Evolutionary conservation across 2,329 filamentous ascomycete species (phyloP).

Genomic region (Paracorniculantispora psalliotae): DNA sequence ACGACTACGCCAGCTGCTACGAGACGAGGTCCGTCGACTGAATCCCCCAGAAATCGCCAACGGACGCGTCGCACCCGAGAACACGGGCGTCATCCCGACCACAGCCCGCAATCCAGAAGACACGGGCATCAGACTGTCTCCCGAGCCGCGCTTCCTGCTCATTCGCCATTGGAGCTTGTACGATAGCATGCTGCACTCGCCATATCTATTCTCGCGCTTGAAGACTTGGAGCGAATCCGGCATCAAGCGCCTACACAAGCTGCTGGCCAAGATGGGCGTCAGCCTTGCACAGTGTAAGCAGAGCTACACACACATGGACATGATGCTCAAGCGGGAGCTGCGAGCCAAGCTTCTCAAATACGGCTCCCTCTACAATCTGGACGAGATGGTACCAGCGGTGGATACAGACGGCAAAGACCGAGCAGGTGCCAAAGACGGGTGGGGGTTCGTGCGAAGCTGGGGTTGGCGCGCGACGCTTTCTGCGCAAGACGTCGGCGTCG

Average conservation of each 20-base stretch:
- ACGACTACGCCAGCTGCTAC: conserved; percentile 75
- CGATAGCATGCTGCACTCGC: conserved; percentile 96
- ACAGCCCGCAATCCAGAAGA: conserved; percentile 86
- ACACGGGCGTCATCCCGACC: conserved; percentile 79
- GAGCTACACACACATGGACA: conserved; percentile 97
- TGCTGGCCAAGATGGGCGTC: conserved; percentile 97
- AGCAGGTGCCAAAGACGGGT: conserved; percentile 76
- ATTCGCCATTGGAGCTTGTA: conserved; percentile 96
- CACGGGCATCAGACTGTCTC: conserved; percentile 84
- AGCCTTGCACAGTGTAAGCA: conserved; percentile 91
- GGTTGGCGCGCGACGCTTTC: conserved; percentile 94
- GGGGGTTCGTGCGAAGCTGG: conserved; percentile 97
- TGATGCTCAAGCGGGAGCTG: conserved; percentile 85
- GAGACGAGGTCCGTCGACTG: conserved; percentile 88
- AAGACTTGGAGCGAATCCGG: conserved; percentile 94
- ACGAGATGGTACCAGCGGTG: conserved; percentile 81
- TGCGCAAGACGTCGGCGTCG: conserved; percentile 88
- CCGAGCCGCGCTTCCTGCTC: conserved; percentile 87
- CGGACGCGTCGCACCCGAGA: conserved; percentile 58
- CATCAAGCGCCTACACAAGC: conserved; percentile 82
- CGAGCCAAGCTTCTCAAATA: conserved; percentile 85
- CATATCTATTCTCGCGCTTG: conserved; percentile 84
- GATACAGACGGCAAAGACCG: conserved; percentile 66
- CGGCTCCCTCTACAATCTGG: conserved; percentile 86
- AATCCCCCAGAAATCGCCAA: conserved; percentile 72